These are phyloP conservation scores for Microbotryum silenes-acaulis DNA, from an alignment of 1,284 basidiomycete species.

Conservation along the genomic window DNA sequence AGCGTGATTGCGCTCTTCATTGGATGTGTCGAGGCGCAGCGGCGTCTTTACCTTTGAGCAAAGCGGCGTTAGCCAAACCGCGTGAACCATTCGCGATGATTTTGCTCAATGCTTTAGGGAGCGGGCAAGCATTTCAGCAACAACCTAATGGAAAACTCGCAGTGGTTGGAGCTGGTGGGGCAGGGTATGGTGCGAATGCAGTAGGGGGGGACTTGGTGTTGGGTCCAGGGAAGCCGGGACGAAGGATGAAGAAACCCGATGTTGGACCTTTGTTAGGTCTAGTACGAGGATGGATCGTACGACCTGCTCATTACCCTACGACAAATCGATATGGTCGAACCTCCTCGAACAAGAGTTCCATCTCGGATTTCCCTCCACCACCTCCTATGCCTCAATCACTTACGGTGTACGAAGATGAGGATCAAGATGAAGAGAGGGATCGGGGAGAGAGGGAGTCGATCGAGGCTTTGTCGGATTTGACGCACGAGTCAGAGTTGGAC, in stretches of 20 bases:
- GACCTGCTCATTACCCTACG: not conserved
- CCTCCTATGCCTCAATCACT: constrained; percentile 12
- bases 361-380: constrained; percentile 1
- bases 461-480: not conserved
- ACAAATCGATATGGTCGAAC: not conserved
- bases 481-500: too few species aligned
- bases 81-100: constrained; percentile 52
- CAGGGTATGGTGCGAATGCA: too few species aligned
- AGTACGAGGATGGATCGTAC: constrained; percentile 54
- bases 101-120: constrained; percentile 61
- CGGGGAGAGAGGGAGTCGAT: not conserved
- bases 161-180: too few species aligned
- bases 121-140: constrained; percentile 43
- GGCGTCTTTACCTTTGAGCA: not conserved
- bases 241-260: constrained; percentile 43
- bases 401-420: constrained; percentile 41
- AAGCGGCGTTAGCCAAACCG: not conserved
- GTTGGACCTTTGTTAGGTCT: constrained; percentile 62
- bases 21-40: constrained; percentile 26
- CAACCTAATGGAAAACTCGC: too few species aligned
- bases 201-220: constrained; percentile 51
- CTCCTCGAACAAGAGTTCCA: not conserved
- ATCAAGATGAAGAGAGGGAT: constrained; percentile 41
- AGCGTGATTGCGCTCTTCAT: constrained; percentile 33
- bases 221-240: constrained; percentile 40